Percentiles rank a stretch among this genome's conserved stretches.
Evolutionary conservation across 805 yeast genomes (phyloP).

Genomic region (Wickerhamiella sergipiensis): DNA sequence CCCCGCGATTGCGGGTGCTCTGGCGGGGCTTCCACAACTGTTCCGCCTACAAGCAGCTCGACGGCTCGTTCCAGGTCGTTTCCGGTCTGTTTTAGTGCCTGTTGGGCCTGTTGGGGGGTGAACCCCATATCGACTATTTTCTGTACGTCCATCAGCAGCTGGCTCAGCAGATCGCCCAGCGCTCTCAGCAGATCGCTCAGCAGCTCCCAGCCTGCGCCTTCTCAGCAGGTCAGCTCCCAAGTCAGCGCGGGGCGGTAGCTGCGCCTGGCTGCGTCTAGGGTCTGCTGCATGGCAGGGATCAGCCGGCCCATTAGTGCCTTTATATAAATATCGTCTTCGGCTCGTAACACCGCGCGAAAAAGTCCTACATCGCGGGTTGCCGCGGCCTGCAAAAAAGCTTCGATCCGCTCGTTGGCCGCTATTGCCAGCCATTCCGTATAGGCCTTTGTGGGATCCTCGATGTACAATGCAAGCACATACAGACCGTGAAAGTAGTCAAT

Average conservation of each 20-base stretch:
- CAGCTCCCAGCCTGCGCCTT: too few relatives aligned
- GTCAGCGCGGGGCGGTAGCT: not conserved
- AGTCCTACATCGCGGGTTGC: not conserved
- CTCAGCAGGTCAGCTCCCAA: not conserved
- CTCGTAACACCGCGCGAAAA: not conserved
- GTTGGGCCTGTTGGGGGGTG: not conserved
- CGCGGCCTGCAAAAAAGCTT: not conserved
- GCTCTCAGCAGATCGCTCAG: not conserved
- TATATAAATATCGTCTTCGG: not conserved
- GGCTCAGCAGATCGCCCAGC: not conserved
- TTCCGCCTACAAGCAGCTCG: not conserved
- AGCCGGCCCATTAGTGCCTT: not conserved
- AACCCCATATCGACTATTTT: conserved; percentile 2
- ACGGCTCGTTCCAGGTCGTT: not conserved
- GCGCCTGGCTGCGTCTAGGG: not conserved
- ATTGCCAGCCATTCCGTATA: not conserved
- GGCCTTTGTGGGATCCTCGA: not conserved
- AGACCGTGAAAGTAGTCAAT: not conserved
- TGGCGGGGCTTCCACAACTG: not conserved
- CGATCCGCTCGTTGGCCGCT: not conserved
- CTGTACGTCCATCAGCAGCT: not conserved
- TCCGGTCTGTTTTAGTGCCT: not conserved
- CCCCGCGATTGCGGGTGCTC: not conserved
- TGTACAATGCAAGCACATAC: not conserved
- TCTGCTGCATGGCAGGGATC: not conserved